Evolutionary conservation across 371 early-diverging fungal species (phyloP).

Genomic region (Mortierella sp.): DNA sequence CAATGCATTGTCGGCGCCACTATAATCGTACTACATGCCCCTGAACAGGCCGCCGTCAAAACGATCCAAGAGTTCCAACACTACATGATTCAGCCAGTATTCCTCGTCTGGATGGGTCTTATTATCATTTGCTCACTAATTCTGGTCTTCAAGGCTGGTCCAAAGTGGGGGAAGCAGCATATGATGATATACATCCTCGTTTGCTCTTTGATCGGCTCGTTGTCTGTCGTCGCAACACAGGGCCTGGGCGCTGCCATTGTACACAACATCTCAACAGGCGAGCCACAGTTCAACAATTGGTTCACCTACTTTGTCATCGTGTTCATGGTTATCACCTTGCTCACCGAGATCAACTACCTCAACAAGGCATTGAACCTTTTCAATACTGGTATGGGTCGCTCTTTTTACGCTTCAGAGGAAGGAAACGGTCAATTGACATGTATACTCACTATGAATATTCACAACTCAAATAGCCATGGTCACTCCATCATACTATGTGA

Average conservation of each 20-base stretch:
- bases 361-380: conserved; percentile 96
- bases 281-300: conserved; percentile 88
- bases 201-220: conserved; percentile 90
- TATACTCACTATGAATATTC: neutral
- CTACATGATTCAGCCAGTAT: conserved; percentile 81
- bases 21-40: conserved; percentile 92
- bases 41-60: conserved; percentile 82
- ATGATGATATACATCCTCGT: conserved; percentile 90
- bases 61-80: conserved; percentile 84
- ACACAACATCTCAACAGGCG: conserved; percentile 81
- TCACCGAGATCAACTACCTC: conserved; percentile 94
- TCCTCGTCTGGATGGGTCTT: conserved; percentile 78
- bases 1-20: conserved; percentile 93
- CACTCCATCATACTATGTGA: conserved; percentile 94
- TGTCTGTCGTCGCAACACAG: conserved; percentile 95
- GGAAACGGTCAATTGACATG: neutral
- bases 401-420: neutral
- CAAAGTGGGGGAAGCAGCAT: conserved; percentile 86
- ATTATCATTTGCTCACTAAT: conserved; percentile 67
- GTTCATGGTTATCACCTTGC: conserved; percentile 82
- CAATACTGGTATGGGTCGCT: conserved; percentile 66
- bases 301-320: conserved; percentile 87
- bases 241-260: conserved; percentile 92
- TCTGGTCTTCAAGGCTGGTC: conserved; percentile 84
- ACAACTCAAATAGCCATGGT: conserved; percentile 72